Conservation (phyloP, 257 asterid genomes). For the Haberlea rhodopensis region DNA sequence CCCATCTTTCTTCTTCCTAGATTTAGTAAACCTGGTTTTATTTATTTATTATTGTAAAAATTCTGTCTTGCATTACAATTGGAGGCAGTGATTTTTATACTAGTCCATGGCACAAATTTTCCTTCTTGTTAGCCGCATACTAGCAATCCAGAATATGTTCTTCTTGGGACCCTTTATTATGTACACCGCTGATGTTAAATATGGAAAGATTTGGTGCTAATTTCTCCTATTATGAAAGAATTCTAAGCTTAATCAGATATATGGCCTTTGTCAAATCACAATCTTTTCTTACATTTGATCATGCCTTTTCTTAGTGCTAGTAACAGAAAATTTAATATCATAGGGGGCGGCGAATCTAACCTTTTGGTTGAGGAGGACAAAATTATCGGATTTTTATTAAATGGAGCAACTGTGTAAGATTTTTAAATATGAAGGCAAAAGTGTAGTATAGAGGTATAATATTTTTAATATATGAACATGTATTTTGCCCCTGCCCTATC, state of each 20-base stretch:
- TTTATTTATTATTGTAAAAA: not conserved
- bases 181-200: conserved; percentile 25
- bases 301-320: no score
- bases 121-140: not conserved
- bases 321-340: no score
- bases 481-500: no score
- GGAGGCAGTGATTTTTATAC: conserved; percentile 27
- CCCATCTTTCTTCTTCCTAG: conserved; percentile 38
- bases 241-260: no score
- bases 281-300: not conserved
- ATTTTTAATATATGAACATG: no score
- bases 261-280: not conserved
- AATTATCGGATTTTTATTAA: no score
- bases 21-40: not conserved
- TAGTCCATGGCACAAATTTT: conserved; percentile 3
- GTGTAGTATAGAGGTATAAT: no score
- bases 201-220: not conserved
- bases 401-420: no score
- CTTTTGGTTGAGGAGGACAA: no score
- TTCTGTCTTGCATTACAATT: conserved; percentile 22
- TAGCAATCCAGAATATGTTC: conserved; percentile 38
- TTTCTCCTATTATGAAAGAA: not conserved
- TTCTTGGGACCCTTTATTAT: conserved; percentile 26
- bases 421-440: no score
- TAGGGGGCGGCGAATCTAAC: no score